phyloP scores from a whole-genome alignment of 495 filamentous ascomycete species.

The Elasticomyces elasticus region DNA sequence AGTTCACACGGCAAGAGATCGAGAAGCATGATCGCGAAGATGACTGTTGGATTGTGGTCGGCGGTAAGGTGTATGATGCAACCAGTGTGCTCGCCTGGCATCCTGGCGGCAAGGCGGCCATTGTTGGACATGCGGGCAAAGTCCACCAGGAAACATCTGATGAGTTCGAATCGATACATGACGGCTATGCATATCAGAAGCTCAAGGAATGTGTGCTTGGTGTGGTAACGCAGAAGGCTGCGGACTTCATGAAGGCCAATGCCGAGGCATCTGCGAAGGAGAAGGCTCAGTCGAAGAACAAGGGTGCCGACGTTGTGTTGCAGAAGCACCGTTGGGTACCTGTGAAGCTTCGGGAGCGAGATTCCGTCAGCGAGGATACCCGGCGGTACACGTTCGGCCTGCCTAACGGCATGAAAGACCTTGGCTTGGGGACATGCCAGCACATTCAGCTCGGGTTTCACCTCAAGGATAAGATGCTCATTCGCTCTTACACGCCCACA shows the following conservation, averaged over 20 bases:
- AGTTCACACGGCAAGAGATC: constrained; percentile 28
- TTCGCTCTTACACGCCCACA: constrained; percentile 26
- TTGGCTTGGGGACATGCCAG: constrained; percentile 30
- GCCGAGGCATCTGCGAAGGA: constrained; percentile 25
- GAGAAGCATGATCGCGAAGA: constrained; percentile 21
- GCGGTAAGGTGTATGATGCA: constrained; percentile 29
- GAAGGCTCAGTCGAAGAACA: constrained; percentile 7
- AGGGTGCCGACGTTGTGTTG: constrained; percentile 10
- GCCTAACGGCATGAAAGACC: constrained; percentile 14
- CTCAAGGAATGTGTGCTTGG: constrained; percentile 34
- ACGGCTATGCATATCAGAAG: constrained; percentile 29
- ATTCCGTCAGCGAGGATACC: constrained; percentile 25
- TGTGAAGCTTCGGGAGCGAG: constrained; percentile 21
- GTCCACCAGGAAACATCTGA: constrained; percentile 29
- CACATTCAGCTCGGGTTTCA: constrained; percentile 32
- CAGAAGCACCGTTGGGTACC: constrained; percentile 24
- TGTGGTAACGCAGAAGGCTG: constrained; percentile 31
- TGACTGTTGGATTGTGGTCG: constrained; percentile 30
- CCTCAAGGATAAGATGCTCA: constrained; percentile 25
- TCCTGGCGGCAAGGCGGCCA: constrained; percentile 30
- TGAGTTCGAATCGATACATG: constrained; percentile 32
- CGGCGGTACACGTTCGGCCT: constrained; percentile 28
- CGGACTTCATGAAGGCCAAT: constrained; percentile 28
- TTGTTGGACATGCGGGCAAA: constrained; percentile 29
- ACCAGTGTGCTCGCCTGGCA: constrained; percentile 28